These are phyloP conservation scores for Cercophora samala DNA, from an alignment of 495 filamentous ascomycete genomes.

Conservation along the genomic window DNA sequence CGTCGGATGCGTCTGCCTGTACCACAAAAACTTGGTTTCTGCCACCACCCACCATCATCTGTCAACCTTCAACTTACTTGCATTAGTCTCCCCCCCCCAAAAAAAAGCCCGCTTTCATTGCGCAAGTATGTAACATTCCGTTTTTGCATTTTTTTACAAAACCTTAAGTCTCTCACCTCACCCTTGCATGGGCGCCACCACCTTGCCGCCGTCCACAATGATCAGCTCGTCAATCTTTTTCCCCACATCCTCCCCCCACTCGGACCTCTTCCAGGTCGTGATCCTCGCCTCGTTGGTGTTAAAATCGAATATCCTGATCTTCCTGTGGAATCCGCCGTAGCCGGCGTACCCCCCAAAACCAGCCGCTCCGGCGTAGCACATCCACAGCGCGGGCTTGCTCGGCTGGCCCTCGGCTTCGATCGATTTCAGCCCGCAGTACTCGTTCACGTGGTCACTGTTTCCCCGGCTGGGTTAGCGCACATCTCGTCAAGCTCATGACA, in stretches of 20 bases:
- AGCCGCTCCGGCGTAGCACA: slow-evolving; percentile 90
- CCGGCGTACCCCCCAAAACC: slow-evolving; percentile 95
- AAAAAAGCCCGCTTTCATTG: too few species aligned
- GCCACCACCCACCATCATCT: too few species aligned
- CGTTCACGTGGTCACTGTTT: slow-evolving; percentile 84
- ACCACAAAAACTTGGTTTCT: too few species aligned
- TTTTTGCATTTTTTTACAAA: too few species aligned
- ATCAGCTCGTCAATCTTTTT: slow-evolving; percentile 77
- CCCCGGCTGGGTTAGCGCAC: slow-evolving; percentile 13
- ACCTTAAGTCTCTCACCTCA: not conserved
- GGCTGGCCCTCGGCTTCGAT: slow-evolving; percentile 31
- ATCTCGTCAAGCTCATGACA: too few species aligned
- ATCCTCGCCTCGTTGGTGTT: slow-evolving; percentile 85
- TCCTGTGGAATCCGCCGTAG: slow-evolving; percentile 77
- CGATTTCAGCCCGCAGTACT: slow-evolving; percentile 78
- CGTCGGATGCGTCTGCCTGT: too few species aligned
- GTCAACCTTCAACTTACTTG: too few species aligned
- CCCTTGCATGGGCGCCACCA: slow-evolving; percentile 41
- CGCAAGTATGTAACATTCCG: not conserved
- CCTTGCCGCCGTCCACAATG: slow-evolving; percentile 76
- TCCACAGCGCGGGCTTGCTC: slow-evolving; percentile 78
- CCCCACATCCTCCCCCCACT: slow-evolving; percentile 69
- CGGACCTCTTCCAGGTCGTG: slow-evolving; percentile 86
- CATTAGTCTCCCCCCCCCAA: too few species aligned
- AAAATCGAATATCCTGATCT: slow-evolving; percentile 85